Conservation (phyloP, 768 basidiomycete species). For the Mycena belliarum region DNA sequence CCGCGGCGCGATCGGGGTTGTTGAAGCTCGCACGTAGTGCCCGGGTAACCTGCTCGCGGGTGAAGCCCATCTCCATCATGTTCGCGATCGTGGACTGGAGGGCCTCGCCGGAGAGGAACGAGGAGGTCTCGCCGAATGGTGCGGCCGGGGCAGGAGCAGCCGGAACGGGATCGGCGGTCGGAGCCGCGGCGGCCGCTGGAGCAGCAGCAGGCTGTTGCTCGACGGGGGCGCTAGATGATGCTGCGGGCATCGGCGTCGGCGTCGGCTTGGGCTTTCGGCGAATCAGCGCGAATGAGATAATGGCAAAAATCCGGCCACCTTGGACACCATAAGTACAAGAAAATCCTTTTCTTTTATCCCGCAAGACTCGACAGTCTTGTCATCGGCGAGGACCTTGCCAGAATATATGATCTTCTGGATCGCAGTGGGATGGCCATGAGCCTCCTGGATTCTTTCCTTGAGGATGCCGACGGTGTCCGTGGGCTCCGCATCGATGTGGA, state of each 20-base stretch:
- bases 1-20: constrained; percentile 97
- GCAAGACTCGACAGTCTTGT: constrained; percentile 84
- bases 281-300: neutral
- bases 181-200: constrained; percentile 33
- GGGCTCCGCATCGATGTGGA: constrained; percentile 82
- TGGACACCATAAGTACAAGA: constrained; percentile 97
- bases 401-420: constrained; percentile 94
- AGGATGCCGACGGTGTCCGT: constrained; percentile 73
- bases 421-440: constrained; percentile 72
- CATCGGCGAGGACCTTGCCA: constrained; percentile 89
- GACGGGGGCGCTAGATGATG: constrained; percentile 25
- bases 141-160: constrained; percentile 30
- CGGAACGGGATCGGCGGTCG: constrained; percentile 33
- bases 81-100: constrained; percentile 77
- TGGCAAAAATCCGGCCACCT: constrained; percentile 52
- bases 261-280: constrained; percentile 55
- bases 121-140: constrained; percentile 47
- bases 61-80: constrained; percentile 95
- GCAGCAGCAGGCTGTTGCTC: constrained; percentile 18
- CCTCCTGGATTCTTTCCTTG: constrained; percentile 80
- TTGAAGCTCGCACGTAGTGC: constrained; percentile 94
- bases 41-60: constrained; percentile 77
- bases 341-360: constrained; percentile 99
- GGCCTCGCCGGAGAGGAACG: constrained; percentile 76
- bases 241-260: constrained; percentile 34